phyloP scores from a whole-genome alignment of 2,329 filamentous ascomycete genomes.

The Sarocladiaceae sp. region DNA sequence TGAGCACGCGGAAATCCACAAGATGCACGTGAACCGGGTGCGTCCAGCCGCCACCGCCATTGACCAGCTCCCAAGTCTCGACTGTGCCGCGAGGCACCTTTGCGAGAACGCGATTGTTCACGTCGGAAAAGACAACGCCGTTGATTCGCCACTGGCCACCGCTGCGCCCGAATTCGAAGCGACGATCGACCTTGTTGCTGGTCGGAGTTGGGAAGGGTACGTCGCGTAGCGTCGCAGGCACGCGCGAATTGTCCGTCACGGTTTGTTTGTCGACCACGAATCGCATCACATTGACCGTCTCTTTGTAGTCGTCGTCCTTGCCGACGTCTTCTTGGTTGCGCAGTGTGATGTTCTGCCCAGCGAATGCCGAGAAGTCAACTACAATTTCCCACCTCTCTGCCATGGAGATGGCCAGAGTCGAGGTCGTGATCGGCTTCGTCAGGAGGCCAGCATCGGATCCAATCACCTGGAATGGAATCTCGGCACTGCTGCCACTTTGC shows the following conservation, averaged over 20 bases:
- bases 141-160: constrained; percentile 45
- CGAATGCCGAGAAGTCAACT: constrained; percentile 45
- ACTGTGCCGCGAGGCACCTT: constrained; percentile 38
- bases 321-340: constrained; percentile 28
- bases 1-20: constrained; percentile 49
- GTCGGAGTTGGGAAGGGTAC: constrained; percentile 31
- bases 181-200: constrained; percentile 30
- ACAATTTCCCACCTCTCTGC: constrained; percentile 54
- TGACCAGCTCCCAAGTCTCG: constrained; percentile 44
- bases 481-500: constrained; percentile 19
- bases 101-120: constrained; percentile 41
- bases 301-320: constrained; percentile 41
- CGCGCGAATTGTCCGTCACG: constrained; percentile 28
- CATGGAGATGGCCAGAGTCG: constrained; percentile 40
- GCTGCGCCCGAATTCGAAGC: constrained; percentile 38
- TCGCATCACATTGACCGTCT: constrained; percentile 46
- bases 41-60: constrained; percentile 41
- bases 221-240: constrained; percentile 26
- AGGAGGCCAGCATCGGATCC: constrained; percentile 48
- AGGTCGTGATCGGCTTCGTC: constrained; percentile 33
- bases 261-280: constrained; percentile 38
- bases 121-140: constrained; percentile 36
- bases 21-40: constrained; percentile 54
- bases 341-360: constrained; percentile 40
- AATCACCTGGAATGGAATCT: constrained; percentile 44